Percentiles rank a stretch among this genome's conserved stretches.
These are phyloP conservation scores for Moesziomyces globuligerus DNA, from an alignment of 1,284 basidiomycete genomes.

Conservation along the genomic window DNA sequence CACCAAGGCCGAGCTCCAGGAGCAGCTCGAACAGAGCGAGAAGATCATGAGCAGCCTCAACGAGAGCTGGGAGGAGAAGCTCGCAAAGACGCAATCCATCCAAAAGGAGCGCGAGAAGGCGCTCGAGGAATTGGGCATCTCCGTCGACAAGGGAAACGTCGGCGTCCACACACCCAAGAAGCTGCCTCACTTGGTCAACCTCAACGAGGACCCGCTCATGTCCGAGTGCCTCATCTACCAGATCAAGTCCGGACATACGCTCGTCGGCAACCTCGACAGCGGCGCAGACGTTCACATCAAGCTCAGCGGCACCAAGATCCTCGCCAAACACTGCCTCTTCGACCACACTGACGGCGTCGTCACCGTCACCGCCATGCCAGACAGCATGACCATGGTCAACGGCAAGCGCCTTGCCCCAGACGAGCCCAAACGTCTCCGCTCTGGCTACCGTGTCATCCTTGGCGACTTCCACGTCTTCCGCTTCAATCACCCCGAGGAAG, in stretches of 20 bases:
- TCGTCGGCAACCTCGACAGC: constrained; percentile 69
- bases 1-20: constrained; percentile 94
- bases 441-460: constrained; percentile 94
- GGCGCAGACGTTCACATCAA: constrained; percentile 74
- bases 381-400: constrained; percentile 86
- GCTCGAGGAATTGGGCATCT: constrained; percentile 94
- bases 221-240: constrained; percentile 75
- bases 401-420: constrained; percentile 73
- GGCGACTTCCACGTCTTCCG: constrained; percentile 98
- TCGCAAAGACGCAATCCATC: constrained; percentile 89
- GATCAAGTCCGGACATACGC: constrained; percentile 85
- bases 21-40: constrained; percentile 94
- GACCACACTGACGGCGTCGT: constrained; percentile 88
- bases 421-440: constrained; percentile 72
- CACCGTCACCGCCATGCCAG: constrained; percentile 78
- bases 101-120: constrained; percentile 97
- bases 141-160: constrained; percentile 93
- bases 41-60: constrained; percentile 96
- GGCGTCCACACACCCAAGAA: constrained; percentile 98
- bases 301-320: constrained; percentile 89
- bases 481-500: constrained; percentile 75
- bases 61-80: constrained; percentile 98
- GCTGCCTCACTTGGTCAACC: constrained; percentile 61
- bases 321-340: constrained; percentile 90
- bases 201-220: constrained; percentile 69